These are phyloP conservation scores for Medicago lupulina DNA, from an alignment of 306 rosid species.

Conservation along the genomic window DNA sequence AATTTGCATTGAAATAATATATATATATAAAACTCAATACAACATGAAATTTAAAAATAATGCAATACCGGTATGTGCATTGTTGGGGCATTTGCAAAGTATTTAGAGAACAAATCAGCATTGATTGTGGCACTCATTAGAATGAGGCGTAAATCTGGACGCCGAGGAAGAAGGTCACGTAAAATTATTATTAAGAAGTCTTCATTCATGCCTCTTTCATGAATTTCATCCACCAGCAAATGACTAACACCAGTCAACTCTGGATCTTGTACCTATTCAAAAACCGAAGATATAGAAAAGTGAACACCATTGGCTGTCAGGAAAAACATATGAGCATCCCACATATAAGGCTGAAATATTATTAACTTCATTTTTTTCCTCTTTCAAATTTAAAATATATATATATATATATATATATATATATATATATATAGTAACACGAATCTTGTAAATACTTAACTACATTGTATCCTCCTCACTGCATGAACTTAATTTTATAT, in stretches of 20 bases:
- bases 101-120: constrained; percentile 90
- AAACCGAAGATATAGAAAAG: constrained; percentile 40
- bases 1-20: constrained; percentile 20
- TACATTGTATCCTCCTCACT: no score
- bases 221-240: constrained; percentile 97
- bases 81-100: constrained; percentile 81
- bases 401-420: no score
- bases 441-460: no score
- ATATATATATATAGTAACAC: no score
- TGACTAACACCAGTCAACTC: constrained; percentile 82
- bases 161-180: constrained; percentile 91
- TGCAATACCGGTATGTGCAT: constrained; percentile 78
- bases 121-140: constrained; percentile 97
- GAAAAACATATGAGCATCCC: constrained; percentile 35
- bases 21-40: not conserved
- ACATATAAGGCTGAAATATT: constrained; percentile 3
- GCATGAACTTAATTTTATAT: no score
- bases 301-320: constrained; percentile 33
- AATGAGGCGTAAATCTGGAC: constrained; percentile 91
- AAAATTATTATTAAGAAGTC: constrained; percentile 86
- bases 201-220: constrained; percentile 99
- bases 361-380: not conserved
- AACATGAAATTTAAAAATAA: constrained; percentile 37
- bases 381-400: constrained; percentile 12
- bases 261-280: constrained; percentile 87